Evolutionary conservation across 176 grass and related monocot genomes (phyloP), one percentile per base, ranked within the genome.

Genomic region (Areca catechu): DNA sequence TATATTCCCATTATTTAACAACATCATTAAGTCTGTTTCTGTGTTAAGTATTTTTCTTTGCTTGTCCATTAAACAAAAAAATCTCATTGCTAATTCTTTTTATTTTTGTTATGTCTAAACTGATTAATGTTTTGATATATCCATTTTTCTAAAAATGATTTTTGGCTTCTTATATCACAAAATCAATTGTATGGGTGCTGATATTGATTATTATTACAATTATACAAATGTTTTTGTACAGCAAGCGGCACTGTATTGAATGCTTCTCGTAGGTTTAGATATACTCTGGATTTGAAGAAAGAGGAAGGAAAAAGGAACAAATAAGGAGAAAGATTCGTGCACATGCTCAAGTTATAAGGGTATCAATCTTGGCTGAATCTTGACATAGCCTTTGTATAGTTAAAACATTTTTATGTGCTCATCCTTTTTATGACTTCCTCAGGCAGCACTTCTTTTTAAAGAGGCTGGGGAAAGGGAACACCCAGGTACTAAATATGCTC

Each of bases 251-350:
- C 77, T 61, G 92, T 88, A 20, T 63, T 97, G 66, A 97, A 97
- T 78, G 86, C 93, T 19, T 88, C 93, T 30, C 85, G 93, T 27
- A 74, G 92, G 50, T 97, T 97, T 72, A 79, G 93, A 67, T 97
- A 97, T 25, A 97, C 93, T 3, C 55, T 97, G 16, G 93, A 97
- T 68, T 85, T 97, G 61, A 91, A 88, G 82, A 97, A 59, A 76
- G 80, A 74, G 48, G 66, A 71, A 67, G 80, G n/a, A n/a, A 88
- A 28, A 97, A 75, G 57, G 86, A 97, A 66, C 76, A 80, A 57
- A 29, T 82, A 50, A 85, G 60, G 56, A 82, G 81, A 49, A 91
- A 82, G 68, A 97, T 97, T 69, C 93, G 93, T 63, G 61, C 86
- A 43, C 87, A 97, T 65, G 77, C 84, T 63, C 83, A 97, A 74